phyloP scores from a whole-genome alignment of 2,329 filamentous ascomycete genomes.

The Teratosphaeria viscida region DNA sequence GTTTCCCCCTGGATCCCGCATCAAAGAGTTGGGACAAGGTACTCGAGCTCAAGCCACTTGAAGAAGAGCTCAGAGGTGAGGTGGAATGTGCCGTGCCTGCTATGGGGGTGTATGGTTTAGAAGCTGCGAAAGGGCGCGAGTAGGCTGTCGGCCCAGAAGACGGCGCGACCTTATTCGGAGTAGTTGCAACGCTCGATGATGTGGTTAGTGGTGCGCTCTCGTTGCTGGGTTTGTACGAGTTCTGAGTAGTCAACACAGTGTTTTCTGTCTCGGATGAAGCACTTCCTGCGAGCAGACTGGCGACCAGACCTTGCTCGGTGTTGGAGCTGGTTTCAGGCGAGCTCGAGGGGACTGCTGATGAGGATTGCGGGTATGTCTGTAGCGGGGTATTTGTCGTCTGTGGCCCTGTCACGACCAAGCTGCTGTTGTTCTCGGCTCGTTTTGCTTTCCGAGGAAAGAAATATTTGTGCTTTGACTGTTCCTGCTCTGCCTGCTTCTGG shows the following conservation, averaged over 20 bases:
- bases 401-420: neutral
- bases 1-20: neutral
- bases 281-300: neutral
- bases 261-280: neutral
- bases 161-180: neutral
- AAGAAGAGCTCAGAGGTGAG: neutral
- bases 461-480: conserved; percentile 30
- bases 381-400: too few species aligned
- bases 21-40: neutral
- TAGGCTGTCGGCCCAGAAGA: neutral
- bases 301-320: neutral
- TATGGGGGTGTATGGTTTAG: neutral
- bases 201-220: neutral
- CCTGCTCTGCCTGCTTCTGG: conserved; percentile 24
- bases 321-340: neutral
- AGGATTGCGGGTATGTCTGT: neutral
- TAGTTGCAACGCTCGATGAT: neutral
- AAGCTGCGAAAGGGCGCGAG: neutral
- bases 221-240: neutral
- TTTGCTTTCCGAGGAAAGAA: conserved; percentile 40
- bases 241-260: neutral
- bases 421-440: conserved; percentile 21
- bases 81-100: neutral
- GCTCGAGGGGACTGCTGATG: neutral
- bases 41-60: neutral